Conservation (phyloP, 495 filamentous ascomycete genomes). For the Pseudomonodictys pantanalensis region DNA sequence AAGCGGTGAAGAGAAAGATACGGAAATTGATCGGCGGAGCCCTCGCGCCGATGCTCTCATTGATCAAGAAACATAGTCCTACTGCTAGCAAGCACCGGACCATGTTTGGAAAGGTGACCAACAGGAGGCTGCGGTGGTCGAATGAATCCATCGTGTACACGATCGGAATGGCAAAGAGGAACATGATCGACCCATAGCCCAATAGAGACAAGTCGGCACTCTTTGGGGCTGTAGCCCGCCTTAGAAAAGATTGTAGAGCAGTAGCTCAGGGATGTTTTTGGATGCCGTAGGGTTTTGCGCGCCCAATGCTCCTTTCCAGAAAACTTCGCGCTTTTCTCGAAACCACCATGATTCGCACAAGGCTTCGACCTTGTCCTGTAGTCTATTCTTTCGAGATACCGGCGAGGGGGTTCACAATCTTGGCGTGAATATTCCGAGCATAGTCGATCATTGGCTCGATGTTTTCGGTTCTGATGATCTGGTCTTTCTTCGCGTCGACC, state of each 20-base stretch:
- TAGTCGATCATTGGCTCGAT: not conserved
- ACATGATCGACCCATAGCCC: constrained; percentile 8
- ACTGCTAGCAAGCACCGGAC: constrained; percentile 29
- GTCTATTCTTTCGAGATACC: not conserved
- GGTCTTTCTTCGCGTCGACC: not conserved
- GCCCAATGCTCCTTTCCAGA: not conserved
- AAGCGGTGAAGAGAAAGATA: constrained; percentile 14
- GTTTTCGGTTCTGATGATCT: constrained; percentile 1
- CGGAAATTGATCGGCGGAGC: constrained; percentile 12
- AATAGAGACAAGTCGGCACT: constrained; percentile 1
- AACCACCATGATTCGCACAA: constrained; percentile 3
- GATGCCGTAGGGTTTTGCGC: constrained; percentile 5
- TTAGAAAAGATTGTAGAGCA: constrained; percentile 9
- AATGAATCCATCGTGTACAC: constrained; percentile 9
- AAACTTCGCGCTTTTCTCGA: not conserved
- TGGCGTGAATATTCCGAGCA: not conserved
- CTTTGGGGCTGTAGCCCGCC: not conserved
- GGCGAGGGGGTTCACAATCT: constrained; percentile 3
- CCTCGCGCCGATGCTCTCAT: constrained; percentile 2
- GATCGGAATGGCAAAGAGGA: constrained; percentile 3
- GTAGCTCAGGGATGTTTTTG: constrained; percentile 1
- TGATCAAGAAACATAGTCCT: constrained; percentile 29
- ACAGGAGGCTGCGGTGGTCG: constrained; percentile 33
- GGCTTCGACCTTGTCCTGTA: not conserved
- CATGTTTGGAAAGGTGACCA: constrained; percentile 35